phyloP scores from a whole-genome alignment of 2,329 filamentous ascomycete species.

The Sporothrix phasma region DNA sequence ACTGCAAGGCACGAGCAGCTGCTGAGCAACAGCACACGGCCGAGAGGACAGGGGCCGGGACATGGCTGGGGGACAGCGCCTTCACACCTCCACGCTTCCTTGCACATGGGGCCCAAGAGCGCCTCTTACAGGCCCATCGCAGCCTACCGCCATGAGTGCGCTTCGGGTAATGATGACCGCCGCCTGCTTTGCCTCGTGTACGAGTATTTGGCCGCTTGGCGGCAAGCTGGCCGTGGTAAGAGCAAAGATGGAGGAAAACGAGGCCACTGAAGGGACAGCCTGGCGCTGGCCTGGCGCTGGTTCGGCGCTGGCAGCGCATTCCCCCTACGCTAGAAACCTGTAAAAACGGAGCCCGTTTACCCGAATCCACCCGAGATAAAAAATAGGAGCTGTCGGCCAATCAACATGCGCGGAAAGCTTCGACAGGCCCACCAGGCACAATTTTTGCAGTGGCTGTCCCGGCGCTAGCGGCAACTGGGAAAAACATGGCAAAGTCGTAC shows the following conservation, averaged over 20 bases:
- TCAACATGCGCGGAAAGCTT: not conserved
- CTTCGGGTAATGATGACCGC: conserved; percentile 8
- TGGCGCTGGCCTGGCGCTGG: not conserved
- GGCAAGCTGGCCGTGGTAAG: not conserved
- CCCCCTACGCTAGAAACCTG: not conserved
- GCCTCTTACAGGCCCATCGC: not conserved
- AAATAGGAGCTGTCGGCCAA: not conserved
- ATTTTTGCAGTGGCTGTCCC: conserved; percentile 5
- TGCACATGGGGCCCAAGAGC: conserved; percentile 8
- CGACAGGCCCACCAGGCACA: not conserved
- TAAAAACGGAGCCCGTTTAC: conserved; percentile 14
- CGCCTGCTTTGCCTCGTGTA: not conserved
- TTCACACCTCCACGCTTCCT: too few relatives aligned
- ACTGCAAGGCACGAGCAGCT: too few relatives aligned
- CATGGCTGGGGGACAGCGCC: not conserved
- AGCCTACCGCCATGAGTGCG: not conserved
- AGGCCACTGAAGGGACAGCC: conserved; percentile 2
- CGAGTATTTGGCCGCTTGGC: too few relatives aligned
- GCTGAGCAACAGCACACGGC: too few relatives aligned
- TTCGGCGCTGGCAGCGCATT: not conserved
- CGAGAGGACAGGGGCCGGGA: not conserved
- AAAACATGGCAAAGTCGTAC: not conserved
- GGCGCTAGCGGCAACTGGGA: conserved; percentile 4
- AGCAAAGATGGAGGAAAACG: not conserved
- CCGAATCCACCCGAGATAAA: conserved; percentile 21